Base-by-base conservation (phyloP, 495 filamentous ascomycete genomes). In the Geopyxis carbonaria region DNA sequence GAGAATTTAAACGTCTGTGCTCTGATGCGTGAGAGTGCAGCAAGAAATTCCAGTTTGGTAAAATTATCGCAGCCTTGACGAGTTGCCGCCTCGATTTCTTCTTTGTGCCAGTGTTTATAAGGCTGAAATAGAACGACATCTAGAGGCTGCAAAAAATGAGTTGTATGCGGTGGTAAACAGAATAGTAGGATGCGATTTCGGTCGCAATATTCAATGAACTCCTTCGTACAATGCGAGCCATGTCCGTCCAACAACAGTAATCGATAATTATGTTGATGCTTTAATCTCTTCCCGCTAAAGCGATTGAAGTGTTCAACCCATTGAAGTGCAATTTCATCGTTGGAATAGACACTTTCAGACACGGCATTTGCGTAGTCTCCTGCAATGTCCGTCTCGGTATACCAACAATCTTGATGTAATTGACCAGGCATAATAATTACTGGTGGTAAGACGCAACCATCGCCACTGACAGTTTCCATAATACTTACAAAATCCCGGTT, bases 11-110 rank as follows among this genome's bases (percentile, higher is more conserved):
- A 40, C 18, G 40, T 38, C 6, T 25, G 14, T 30, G 8, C 2
- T 4, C 46, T 33, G 16, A 48, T 48, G 0, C 11, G 14, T 3
- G 7, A 10, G 37, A 49, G 14, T 8, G 34, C 24, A 22, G 5
- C 15, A 8, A 55, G n/a, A 46, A 55, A 55, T 31, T 50, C 46
- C 5, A 33, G 10, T 40, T 54, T 55, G 34, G 49, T 25, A 33
- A 55, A 45, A 24, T 41, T 23, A 4, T 18, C 6, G 19, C 24
- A 31, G 4, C 45, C 30, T 5, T 18, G 18, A 2, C 21, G 45
- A 22, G 40, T 53, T 24, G 23, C 46, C 16, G 3, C 27, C 14
- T 44, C 54, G 43, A 56, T 23, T n/a, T 27, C 51, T 24, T 36
- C 30, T 8, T 10, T n/a, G 28, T 50, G 39, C 5, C 34, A 51